A percentile compares a stretch with the other conserved stretches of the same genome.
phyloP scores from a whole-genome alignment of 352 stramenopile genomes.

The Globisporangium alternatum region DNA sequence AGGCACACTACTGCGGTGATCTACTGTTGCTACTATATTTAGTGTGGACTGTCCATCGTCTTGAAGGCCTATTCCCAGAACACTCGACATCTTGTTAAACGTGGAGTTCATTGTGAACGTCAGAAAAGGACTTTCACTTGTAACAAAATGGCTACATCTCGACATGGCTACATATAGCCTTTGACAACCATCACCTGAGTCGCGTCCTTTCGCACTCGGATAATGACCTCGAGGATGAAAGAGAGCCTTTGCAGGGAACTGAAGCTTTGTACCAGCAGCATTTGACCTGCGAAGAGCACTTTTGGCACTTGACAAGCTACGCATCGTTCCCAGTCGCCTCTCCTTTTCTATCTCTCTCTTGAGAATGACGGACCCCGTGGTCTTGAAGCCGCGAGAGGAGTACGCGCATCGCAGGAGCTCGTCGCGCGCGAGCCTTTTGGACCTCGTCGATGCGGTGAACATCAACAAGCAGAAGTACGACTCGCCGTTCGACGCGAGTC shows the following conservation, averaged over 20 bases:
- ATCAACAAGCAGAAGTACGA: constrained; percentile 45
- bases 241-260: not conserved
- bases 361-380: constrained; percentile 10
- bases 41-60: too few species aligned
- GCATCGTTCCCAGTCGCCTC: not conserved
- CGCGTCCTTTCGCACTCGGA: not conserved
- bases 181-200: constrained; percentile 1
- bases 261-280: not conserved
- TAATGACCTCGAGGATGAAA: constrained; percentile 3
- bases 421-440: not conserved
- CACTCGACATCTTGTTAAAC: not conserved
- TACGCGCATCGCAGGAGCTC: constrained; percentile 10
- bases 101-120: not conserved
- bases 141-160: not conserved
- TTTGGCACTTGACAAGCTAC: not conserved
- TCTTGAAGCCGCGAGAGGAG: constrained; percentile 13
- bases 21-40: too few species aligned
- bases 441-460: constrained; percentile 10
- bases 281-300: not conserved
- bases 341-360: not conserved
- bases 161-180: constrained; percentile 3
- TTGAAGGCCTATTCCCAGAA: not conserved
- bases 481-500: constrained; percentile 63
- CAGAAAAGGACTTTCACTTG: not conserved
- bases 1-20: too few species aligned